Percentiles rank a stretch among this genome's conserved stretches.
phyloP scores from a whole-genome alignment of 768 basidiomycete species.

The Phlegmacium glaucopus region DNA sequence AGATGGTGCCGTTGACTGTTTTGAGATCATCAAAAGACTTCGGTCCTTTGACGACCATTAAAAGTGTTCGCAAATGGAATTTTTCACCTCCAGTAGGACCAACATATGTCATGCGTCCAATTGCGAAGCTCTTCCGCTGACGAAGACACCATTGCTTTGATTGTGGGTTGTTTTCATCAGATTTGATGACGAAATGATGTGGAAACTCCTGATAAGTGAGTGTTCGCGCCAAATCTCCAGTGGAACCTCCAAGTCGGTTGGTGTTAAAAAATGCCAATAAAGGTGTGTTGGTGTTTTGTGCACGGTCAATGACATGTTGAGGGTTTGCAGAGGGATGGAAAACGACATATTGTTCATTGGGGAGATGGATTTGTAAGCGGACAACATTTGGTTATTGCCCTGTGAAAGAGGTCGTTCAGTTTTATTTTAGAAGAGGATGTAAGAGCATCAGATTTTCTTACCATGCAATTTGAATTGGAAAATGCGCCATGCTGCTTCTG shows the following conservation, averaged over 20 bases:
- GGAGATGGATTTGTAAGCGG: slow-evolving; percentile 40
- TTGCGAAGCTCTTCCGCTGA: slow-evolving; percentile 25
- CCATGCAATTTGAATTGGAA: no score
- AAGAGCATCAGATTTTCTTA: no score
- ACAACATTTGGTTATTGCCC: slow-evolving; percentile 35
- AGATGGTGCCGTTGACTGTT: slow-evolving; percentile 9
- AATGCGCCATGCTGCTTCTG: slow-evolving; percentile 35
- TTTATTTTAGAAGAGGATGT: no score
- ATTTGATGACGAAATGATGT: slow-evolving; percentile 9
- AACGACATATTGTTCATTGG: slow-evolving; percentile 33
- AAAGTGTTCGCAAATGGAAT: slow-evolving; percentile 38
- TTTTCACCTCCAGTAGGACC: slow-evolving; percentile 32
- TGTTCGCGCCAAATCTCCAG: slow-evolving; percentile 14
- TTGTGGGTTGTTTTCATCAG: slow-evolving; percentile 9
- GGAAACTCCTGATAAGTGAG: slow-evolving; percentile 37
- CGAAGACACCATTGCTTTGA: slow-evolving; percentile 24
- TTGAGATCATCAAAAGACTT: slow-evolving; percentile 23
- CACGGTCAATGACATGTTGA: slow-evolving; percentile 21
- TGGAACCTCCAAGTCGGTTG: slow-evolving; percentile 12
- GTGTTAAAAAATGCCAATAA: slow-evolving; percentile 27
- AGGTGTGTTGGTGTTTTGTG: slow-evolving; percentile 19
- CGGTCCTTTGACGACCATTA: slow-evolving; percentile 35
- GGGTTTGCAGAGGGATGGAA: slow-evolving; percentile 29
- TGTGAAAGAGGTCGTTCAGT: slow-evolving; percentile 32
- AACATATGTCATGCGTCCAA: slow-evolving; percentile 40